Base-by-base conservation (phyloP, 441 rosid genomes). In the Gossypium davidsonii region DNA sequence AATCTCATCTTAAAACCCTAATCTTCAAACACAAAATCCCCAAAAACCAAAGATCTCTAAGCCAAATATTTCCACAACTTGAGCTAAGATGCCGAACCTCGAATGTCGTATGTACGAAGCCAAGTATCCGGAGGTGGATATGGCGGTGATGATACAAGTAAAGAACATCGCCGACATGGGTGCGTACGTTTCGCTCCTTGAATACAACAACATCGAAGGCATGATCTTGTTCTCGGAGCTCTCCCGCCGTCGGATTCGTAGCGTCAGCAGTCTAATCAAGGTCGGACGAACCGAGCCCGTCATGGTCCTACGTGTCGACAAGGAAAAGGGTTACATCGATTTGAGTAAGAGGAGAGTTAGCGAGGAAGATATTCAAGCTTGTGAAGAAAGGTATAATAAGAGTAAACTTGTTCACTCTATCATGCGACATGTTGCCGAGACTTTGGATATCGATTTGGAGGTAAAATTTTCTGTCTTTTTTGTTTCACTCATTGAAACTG, bases 131-230 rank as follows among this genome's bases (percentile, higher is more conserved):
- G 98, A 93, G 77, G 93, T 95, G 60, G 99, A 91, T 79, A 92
- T 90, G 94, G 98, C 97, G 21, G 99, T 95, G 70, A 95, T 95
- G 99, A 92, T 95, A 51, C 98, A 95, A 78, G 99, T 95, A 66
- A 95, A 95, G 78, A 90, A 77, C 88, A 91, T 95, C 78, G 98
- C 97, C 44, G 98, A 95, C 78, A 95, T 91, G 98, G 98, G 97
- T 15, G 99, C 99, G 1, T 93, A 92, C 71, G 98, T 94, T 20
- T 89, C 98, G 1, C 84, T 94, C 17, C 91, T 94, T 17, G 98
- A 94, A 82, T 94, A 92, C 96, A 95, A 95, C 81, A 95, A 95
- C 76, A 91, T 93, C 15, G 99, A 95, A 81, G 99, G 99, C 1
- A 92, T 95, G 97, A 95, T 95, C 78, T 83, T 93, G 37, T 95